Evolutionary conservation across 345 rosid species (phyloP).

Genomic region (Acer campestre): DNA sequence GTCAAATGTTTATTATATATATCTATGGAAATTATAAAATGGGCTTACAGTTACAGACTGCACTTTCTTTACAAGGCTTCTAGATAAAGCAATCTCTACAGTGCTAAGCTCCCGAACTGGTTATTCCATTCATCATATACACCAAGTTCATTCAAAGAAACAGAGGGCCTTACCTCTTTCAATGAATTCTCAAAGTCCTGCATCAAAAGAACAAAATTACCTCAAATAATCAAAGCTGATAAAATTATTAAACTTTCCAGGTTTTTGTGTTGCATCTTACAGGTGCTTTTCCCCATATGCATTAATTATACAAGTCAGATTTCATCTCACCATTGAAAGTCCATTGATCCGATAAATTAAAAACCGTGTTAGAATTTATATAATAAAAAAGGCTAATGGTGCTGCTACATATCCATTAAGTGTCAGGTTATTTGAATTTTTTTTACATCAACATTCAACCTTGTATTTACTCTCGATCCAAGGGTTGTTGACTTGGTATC

Average conservation of each 20-base stretch:
- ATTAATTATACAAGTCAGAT: not conserved
- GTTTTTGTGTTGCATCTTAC: not conserved
- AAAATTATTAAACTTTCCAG: not conserved
- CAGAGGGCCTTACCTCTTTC: constrained; percentile 94
- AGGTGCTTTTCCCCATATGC: not conserved
- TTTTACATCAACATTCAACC: not conserved
- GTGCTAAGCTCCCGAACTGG: constrained; percentile 86
- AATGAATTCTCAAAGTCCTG: constrained; percentile 80
- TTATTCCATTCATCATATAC: constrained; percentile 83
- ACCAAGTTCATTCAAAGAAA: constrained; percentile 76
- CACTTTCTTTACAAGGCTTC: not conserved
- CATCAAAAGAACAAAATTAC: constrained; percentile 7
- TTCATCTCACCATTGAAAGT: not conserved
- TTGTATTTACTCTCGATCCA: not conserved
- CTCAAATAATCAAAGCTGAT: not conserved
- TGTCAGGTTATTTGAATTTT: not conserved
- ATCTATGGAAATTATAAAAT: not conserved
- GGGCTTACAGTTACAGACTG: not conserved
- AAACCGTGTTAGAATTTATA: not conserved
- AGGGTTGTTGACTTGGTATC: not conserved
- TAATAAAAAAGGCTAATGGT: not conserved
- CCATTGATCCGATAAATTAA: not conserved
- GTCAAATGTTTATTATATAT: not conserved
- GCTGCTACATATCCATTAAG: not conserved
- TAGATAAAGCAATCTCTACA: constrained; percentile 34